Base-by-base conservation (phyloP, 768 basidiomycete species). In the Leccinum subtestaceum region DNA sequence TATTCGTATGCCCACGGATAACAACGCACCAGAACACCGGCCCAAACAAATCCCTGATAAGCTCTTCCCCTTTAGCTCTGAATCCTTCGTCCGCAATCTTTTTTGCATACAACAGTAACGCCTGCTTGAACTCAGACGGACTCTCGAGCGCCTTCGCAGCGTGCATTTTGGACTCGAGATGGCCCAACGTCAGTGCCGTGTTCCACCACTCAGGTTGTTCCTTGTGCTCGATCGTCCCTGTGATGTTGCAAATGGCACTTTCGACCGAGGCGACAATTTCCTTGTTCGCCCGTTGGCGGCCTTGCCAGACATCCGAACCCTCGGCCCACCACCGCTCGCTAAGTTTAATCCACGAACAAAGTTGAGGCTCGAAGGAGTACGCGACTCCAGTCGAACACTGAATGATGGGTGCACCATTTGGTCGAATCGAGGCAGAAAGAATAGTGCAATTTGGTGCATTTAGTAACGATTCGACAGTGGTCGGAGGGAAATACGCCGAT, bases 71-170 rank as follows among this genome's bases (percentile, higher is more conserved):
- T 71, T 95, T 94, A 38, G 78, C 88, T 60, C 84, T 78, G 71
- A 93, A 94, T 0, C 90, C 94, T 70, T 96, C 94, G 62, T 97
- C 92, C 36, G 89, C 93, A 45, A 98, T 78, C 75, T 84, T 87
- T 77, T 84, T 89, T 38, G 93, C 88, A 70, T 97, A 98, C 63
- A 84, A 63, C 56, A 86, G 63, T 63, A 98, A 69, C 56, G 84
- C 84, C 65, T 86, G 82, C 71, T 86, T 91, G 74, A 91, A 97
- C 74, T 98, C 97, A 52, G 77, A 73, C n/a, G 85, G 83, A 67
- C 93, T 95, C 21, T 93, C 92, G 36, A 98, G 77, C 51, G 84
- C 70, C 62, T 77, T 81, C 17, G 92, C 84, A 5, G 92, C 86
- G 67, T 86, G 84, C 73, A 97, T 70, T 60, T 86, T 82, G 52